Conservation (phyloP, 805 yeast genomes). For the Hanseniaspora valbyensis region DNA sequence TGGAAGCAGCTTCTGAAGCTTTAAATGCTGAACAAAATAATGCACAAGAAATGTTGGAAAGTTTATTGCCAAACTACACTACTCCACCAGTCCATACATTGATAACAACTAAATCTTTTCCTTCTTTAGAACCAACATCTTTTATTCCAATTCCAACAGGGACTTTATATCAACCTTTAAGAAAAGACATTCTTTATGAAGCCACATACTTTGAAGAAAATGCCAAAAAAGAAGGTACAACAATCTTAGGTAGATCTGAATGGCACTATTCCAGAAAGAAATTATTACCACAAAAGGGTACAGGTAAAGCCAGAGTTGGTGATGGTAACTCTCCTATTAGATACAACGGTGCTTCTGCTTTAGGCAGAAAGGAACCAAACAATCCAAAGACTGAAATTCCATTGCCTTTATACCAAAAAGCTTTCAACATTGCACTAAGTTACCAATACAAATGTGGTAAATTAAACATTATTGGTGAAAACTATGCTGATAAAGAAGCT, state of each 20-base stretch:
- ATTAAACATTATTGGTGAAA: slow-evolving; percentile 54
- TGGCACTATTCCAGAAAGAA: slow-evolving; percentile 77
- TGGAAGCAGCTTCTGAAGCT: background rate
- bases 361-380: slow-evolving; percentile 82
- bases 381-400: slow-evolving; percentile 77
- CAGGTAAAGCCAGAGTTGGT: slow-evolving; percentile 93
- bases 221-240: slow-evolving; percentile 76
- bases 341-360: slow-evolving; percentile 79
- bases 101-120: slow-evolving; percentile 71
- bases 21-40: background rate
- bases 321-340: slow-evolving; percentile 91
- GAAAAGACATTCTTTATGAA: slow-evolving; percentile 88
- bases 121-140: slow-evolving; percentile 75
- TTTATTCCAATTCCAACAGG: slow-evolving; percentile 64
- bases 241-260: slow-evolving; percentile 77
- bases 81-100: slow-evolving; percentile 61
- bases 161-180: slow-evolving; percentile 61
- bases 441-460: slow-evolving; percentile 67
- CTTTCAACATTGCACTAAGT: slow-evolving; percentile 72
- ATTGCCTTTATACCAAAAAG: slow-evolving; percentile 56
- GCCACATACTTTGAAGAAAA: slow-evolving; percentile 91
- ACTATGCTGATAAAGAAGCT: slow-evolving; percentile 25
- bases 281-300: slow-evolving; percentile 79
- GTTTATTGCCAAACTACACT: slow-evolving; percentile 24
- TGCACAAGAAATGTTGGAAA: background rate